These are phyloP conservation scores for Magnaporthiopsis rhizophila DNA, from an alignment of 2,329 filamentous ascomycete genomes.

Conservation along the genomic window DNA sequence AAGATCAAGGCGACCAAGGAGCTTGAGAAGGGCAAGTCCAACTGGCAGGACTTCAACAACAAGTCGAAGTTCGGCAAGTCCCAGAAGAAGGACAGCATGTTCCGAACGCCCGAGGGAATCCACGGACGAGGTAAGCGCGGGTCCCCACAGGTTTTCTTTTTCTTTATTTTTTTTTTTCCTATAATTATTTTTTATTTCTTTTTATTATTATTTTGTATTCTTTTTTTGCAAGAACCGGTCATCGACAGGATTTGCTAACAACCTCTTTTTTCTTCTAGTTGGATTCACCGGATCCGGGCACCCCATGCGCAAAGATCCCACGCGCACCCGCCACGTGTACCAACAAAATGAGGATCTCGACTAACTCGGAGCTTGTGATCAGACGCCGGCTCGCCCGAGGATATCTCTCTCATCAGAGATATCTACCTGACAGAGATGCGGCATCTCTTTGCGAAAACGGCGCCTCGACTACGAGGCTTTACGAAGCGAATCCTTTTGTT, in stretches of 20 bases:
- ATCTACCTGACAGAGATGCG: not conserved
- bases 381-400: not conserved
- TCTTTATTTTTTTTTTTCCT: too few species aligned
- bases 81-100: constrained; percentile 91
- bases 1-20: constrained; percentile 88
- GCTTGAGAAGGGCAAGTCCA: constrained; percentile 81
- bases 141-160: not conserved
- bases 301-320: constrained; percentile 87
- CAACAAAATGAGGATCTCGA: constrained; percentile 68
- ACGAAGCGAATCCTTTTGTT: not conserved
- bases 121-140: constrained; percentile 67
- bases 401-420: not conserved
- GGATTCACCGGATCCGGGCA: constrained; percentile 95
- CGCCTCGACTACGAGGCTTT: too few species aligned
- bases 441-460: not conserved
- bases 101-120: constrained; percentile 80
- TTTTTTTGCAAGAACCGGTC: not conserved
- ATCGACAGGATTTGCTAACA: constrained; percentile 1
- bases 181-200: too few species aligned
- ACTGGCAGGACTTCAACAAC: constrained; percentile 87
- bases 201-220: too few species aligned
- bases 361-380: constrained; percentile 29
- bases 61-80: constrained; percentile 64
- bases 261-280: constrained; percentile 43
- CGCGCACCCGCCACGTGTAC: constrained; percentile 77